Evolutionary conservation across 1,284 basidiomycete genomes (phyloP), one percentile per base, ranked within the genome.

Genomic region (Marasmius tenuissimus): DNA sequence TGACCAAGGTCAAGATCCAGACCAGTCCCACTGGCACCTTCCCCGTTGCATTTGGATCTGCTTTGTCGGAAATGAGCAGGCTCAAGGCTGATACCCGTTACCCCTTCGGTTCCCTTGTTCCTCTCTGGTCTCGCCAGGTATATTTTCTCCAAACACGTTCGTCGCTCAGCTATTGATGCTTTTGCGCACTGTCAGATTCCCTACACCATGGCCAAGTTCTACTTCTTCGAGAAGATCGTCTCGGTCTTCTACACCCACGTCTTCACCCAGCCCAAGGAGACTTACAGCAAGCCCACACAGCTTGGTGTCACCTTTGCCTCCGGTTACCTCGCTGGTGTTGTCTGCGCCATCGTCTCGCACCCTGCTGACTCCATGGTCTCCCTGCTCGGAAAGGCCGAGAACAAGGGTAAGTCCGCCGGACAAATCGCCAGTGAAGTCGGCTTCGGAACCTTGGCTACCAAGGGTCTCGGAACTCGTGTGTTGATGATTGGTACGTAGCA

Each of bases 201-300:
- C 48, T 93, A 93, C 78, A 93, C 91, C 65, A 92, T 93, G 91
- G 89, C 91, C 77, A 93, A 93, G 76, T 93, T 93, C 85, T 89
- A 82, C 85, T 90, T 88, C 85, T 93, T 87, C 73, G 91, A 93
- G 75, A 86, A 86, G 81, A 91, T 90, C 68, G 91, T 87, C 70
- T 77, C 83, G 68, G 67, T 88, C 65, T 92, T 93, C 83, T 93
- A 93, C 79, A 87, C 83, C 57, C 83, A 87, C 71, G 85, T 89
- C 72, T 87, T 92, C 77, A 85, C 89, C 56, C 76, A 80, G 63
- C 89, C 90, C 68, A 93, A 92, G 76, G 85, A 89, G 14, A 78
- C 80, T 7, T 93, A 93, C 75, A 69, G 78, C 75, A 85, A 91
- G 78, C 70, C 76, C 58, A 92, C 88, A 22, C 91, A 93, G 72